phyloP scores from a whole-genome alignment of 2,329 filamentous ascomycete species.

The Calonectria montana region DNA sequence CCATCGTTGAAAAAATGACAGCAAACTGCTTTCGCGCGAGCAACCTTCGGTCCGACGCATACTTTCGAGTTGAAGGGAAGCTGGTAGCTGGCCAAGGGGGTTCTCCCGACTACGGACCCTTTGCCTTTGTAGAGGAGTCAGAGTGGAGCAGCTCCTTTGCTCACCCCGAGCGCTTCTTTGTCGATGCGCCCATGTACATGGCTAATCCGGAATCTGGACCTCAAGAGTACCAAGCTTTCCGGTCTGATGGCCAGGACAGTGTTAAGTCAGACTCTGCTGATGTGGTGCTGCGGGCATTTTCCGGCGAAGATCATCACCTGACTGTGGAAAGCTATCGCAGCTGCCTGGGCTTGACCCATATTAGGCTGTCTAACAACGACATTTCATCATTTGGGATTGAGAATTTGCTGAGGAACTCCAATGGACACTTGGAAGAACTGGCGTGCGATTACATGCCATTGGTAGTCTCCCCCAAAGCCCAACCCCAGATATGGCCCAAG shows the following conservation, averaged over 20 bases:
- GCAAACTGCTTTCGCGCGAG: conserved; percentile 47
- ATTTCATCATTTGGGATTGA: conserved; percentile 58
- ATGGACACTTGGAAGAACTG: conserved; percentile 63
- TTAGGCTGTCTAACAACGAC: conserved; percentile 63
- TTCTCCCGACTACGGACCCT: conserved; percentile 52
- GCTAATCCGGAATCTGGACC: conserved; percentile 28
- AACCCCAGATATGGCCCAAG: conserved; percentile 41
- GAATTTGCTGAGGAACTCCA: conserved; percentile 54
- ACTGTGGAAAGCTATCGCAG: conserved; percentile 32
- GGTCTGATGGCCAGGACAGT: conserved; percentile 45
- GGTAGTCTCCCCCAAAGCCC: conserved; percentile 36
- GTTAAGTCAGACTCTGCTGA: conserved; percentile 45
- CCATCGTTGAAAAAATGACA: conserved; percentile 46
- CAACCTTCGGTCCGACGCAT: conserved; percentile 49
- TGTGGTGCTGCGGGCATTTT: conserved; percentile 36
- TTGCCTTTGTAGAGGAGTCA: conserved; percentile 61
- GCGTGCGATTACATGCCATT: conserved; percentile 59
- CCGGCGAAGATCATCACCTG: conserved; percentile 36
- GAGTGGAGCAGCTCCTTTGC: conserved; percentile 55
- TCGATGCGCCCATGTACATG: conserved; percentile 57
- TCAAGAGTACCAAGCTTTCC: conserved; percentile 41
- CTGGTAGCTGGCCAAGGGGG: conserved; percentile 46
- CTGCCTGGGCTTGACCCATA: conserved; percentile 59
- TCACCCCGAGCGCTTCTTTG: conserved; percentile 60
- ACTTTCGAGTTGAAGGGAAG: conserved; percentile 60